These are phyloP conservation scores for Mortierella antarctica DNA, from an alignment of 192 early-diverging fungal species.

Conservation along the genomic window DNA sequence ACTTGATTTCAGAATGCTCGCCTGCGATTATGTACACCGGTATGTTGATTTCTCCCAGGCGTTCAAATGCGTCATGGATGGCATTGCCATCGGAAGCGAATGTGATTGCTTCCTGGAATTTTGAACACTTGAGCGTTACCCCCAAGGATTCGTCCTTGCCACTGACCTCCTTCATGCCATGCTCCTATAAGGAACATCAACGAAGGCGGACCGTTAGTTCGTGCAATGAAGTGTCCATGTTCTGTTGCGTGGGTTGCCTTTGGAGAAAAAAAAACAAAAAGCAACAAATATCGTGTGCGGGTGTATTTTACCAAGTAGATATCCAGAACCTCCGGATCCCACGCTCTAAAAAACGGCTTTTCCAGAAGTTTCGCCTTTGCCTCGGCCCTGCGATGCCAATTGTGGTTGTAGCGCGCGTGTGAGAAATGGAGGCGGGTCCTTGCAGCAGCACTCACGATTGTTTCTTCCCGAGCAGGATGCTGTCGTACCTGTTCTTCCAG, in stretches of 20 bases:
- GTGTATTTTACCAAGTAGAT: slow-evolving; percentile 59
- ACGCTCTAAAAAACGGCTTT: slow-evolving; percentile 52
- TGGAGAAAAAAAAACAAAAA: neutral
- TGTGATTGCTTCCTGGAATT: slow-evolving; percentile 60
- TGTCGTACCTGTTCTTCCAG: slow-evolving; percentile 56
- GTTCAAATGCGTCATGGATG: slow-evolving; percentile 33
- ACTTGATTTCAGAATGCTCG: slow-evolving; percentile 50
- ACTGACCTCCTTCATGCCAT: slow-evolving; percentile 55
- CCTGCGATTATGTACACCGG: slow-evolving; percentile 57
- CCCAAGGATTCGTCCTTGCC: slow-evolving; percentile 39
- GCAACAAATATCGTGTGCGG: neutral
- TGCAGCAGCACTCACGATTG: no score
- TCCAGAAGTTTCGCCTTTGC: slow-evolving; percentile 25
- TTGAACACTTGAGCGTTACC: slow-evolving; percentile 55
- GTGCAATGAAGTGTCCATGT: no score
- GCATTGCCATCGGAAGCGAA: slow-evolving; percentile 15
- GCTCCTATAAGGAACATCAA: slow-evolving; percentile 27
- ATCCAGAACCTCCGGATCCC: slow-evolving; percentile 62
- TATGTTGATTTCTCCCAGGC: slow-evolving; percentile 36
- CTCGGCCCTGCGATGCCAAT: slow-evolving; percentile 23
- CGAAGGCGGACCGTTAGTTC: no score
- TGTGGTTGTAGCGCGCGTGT: no score
- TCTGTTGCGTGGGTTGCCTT: neutral
- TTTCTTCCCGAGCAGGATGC: neutral
- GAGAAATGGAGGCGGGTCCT: neutral